Base-by-base conservation (phyloP, 176 grass and related monocot species). In the Miscanthus lutarioriparius region DNA sequence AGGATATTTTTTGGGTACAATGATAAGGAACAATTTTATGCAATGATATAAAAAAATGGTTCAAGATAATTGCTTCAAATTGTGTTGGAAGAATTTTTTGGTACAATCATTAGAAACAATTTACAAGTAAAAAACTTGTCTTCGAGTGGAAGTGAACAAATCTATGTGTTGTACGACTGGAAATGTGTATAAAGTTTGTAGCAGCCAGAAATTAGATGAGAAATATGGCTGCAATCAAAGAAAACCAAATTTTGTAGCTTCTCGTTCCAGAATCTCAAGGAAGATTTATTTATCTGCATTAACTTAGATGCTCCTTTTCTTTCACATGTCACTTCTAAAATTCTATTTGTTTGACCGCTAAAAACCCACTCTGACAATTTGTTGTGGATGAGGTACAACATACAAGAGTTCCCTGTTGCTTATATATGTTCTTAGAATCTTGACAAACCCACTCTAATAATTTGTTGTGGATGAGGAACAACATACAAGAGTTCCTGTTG, bases 121-220 rank as follows among this genome's bases (percentile, higher is more conserved):
- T 49, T 23, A 6, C 2, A 2, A 38, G 7, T 22, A 38, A 37
- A 47, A 22, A 47, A 5, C n/a, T 48, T 64, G 16, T 65, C 30
- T 49, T 14, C 7, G 38, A n/a, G 44, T 74, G 72, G 11, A 36
- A 78, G 7, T 26, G 80, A 33, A 33, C 28, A 39, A 72, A 77
- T 72, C 51, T 56, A 44, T 74, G 25, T 56, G 14, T 66, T 25
- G 36, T 41, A 30, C 12, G 41, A 14, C 10, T 73, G 11, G 8
- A 30, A 38, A 56, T 77, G 15, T 56, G 44, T 83, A 65, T 32
- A 65, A 76, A 63, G 28, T 72, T 7, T 79, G 8, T 79, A 73
- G 75, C 20, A 12, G 20, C 56, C 56, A 79, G 9, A 17, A 67
- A 44, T 45, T 9, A 38, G 44, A 59, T 79, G 33, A 84, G 67